Base-by-base conservation (phyloP, 106 monocot species). In the Acanthochlamys bracteata region DNA sequence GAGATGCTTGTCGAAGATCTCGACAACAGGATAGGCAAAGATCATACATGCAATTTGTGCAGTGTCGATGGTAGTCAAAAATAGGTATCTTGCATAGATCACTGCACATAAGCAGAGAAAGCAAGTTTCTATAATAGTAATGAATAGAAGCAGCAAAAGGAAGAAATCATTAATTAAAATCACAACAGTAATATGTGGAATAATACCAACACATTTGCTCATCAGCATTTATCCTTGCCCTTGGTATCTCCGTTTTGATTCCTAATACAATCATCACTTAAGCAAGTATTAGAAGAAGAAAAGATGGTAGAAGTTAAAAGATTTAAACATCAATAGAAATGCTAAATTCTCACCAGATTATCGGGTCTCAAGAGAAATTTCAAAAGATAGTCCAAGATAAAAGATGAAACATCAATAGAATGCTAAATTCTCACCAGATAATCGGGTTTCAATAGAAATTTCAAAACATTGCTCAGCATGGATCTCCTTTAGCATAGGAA, bases 141-240 rank as follows among this genome's bases (percentile, higher is more conserved):
- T 13, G 13, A 45, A 45, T 13, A 45, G 7, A 45, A 45, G 13
- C 43, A 45, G 43, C 43, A 45, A 9, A 45, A 45, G 10, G 13
- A 13, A 45, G 13, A 45, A n/a, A n/a, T n/a, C n/a, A n/a, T 12
- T 39, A 39, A 41, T 47, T 55, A 41, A 64, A 59, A 53, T 24
- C 16, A 20, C 23, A 62, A 19, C 19, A 8, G 19, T 15, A 24
- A 41, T 17, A 13, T 20, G 45, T 39, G 25, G 15, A 12, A 27
- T 47, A 49, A 15, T 98, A 92, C 98, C 98, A 98, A 70, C 91
- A 85, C 82, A 98, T 92, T 72, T 98, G 92, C 72, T 98, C 85
- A 73, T 92, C 98, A 60, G 83, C 75, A 63, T 79, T 69, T 67
- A 98, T 65, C 64, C 73, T 89, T 68, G 81, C 98, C 72, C 92